Conservation (phyloP, 2,329 filamentous ascomycete genomes). For the Stemphylium vesicarium region DNA sequence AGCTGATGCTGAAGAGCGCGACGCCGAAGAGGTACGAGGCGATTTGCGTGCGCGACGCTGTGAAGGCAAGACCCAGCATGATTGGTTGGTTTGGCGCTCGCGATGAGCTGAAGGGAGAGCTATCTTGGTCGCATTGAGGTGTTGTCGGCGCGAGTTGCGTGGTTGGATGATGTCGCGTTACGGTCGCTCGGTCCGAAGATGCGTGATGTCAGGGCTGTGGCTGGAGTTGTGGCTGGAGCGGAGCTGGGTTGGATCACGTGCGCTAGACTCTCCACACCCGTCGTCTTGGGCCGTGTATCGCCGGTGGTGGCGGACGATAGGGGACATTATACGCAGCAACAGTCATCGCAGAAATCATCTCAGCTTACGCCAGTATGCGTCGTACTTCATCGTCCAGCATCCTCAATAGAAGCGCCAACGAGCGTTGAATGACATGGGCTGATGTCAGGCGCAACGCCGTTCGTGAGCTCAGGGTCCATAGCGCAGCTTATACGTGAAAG, state of each 20-base stretch:
- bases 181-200: slow-evolving; percentile 8
- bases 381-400: no score
- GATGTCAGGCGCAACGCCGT: no score
- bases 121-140: slow-evolving; percentile 23
- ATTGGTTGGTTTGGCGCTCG: slow-evolving; percentile 26
- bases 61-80: slow-evolving; percentile 56
- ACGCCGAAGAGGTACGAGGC: slow-evolving; percentile 80
- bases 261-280: no score
- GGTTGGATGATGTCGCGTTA: slow-evolving; percentile 11
- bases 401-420: no score
- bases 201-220: slow-evolving; percentile 14
- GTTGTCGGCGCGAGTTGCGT: slow-evolving; percentile 1
- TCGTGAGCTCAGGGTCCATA: no score
- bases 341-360: no score
- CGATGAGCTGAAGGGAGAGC: slow-evolving; percentile 20
- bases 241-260: slow-evolving; percentile 6
- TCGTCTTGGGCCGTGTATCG: no score
- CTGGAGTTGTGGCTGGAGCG: slow-evolving; percentile 4
- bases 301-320: no score
- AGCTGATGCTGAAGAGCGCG: slow-evolving; percentile 85
- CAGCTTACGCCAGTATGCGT: no score
- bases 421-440: no score
- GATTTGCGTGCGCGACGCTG: slow-evolving; percentile 63
- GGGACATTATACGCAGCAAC: no score
- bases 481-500: no score